Conservation (phyloP, 2,329 filamentous ascomycete genomes). For the Sclerotinia glacialis region DNA sequence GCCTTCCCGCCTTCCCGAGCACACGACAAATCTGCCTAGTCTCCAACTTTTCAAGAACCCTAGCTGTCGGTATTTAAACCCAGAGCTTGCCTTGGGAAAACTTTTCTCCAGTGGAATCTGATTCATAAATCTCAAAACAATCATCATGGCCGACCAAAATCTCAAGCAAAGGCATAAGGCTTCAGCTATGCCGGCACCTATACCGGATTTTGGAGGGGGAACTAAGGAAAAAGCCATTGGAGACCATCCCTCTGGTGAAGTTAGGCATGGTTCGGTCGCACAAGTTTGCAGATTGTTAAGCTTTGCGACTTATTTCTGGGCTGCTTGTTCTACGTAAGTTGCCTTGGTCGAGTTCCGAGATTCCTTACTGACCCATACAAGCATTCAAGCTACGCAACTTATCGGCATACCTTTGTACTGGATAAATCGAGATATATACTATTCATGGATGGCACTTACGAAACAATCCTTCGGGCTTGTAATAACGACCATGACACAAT, state of each 20-base stretch:
- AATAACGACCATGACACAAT: conserved; percentile 76
- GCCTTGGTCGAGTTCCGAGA: neutral
- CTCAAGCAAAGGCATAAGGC: conserved; percentile 34
- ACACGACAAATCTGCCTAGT: conserved; percentile 16
- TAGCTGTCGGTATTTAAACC: neutral
- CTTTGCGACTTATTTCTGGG: conserved; percentile 35
- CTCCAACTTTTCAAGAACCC: neutral
- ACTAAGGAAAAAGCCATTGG: conserved; percentile 26
- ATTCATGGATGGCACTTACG: conserved; percentile 82
- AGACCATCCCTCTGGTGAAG: conserved; percentile 39
- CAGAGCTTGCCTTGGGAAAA: neutral
- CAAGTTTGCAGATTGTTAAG: conserved; percentile 36
- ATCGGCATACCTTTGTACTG: conserved; percentile 74
- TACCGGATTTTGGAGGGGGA: conserved; percentile 23
- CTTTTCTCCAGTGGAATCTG: neutral
- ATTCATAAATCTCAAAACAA: conserved; percentile 13
- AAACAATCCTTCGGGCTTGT: conserved; percentile 80
- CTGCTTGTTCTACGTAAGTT: conserved; percentile 37
- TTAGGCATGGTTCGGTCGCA: conserved; percentile 36
- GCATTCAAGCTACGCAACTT: conserved; percentile 69
- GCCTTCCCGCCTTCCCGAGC: conserved; percentile 14
- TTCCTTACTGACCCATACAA: conserved; percentile 40
- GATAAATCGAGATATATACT: conserved; percentile 73
- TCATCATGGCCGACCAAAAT: conserved; percentile 30
- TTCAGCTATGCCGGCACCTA: conserved; percentile 19